A percentile compares a stretch with the other conserved stretches of the same genome.
These are phyloP conservation scores for Sporisorium iseilematis-ciliati DNA, from an alignment of 1,284 basidiomycete genomes.

Conservation along the genomic window DNA sequence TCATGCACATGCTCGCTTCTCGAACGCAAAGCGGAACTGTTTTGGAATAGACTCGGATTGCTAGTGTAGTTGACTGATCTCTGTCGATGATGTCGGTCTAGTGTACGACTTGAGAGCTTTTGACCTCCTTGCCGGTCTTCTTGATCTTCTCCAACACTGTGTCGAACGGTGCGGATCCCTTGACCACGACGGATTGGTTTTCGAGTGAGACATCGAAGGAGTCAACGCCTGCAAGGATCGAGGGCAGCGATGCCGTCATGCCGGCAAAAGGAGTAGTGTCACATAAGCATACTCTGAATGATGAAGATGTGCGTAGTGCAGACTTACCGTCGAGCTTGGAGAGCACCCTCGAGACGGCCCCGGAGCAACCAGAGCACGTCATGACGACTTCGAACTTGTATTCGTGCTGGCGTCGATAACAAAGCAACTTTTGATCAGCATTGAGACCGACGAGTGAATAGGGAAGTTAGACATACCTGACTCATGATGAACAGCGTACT, in stretches of 20 bases:
- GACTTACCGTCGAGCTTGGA: constrained; percentile 77
- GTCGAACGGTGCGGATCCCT: constrained; percentile 77
- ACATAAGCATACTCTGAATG: background rate
- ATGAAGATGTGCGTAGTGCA: background rate
- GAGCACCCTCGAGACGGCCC: constrained; percentile 80
- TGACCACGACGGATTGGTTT: constrained; percentile 80
- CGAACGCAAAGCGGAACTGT: background rate
- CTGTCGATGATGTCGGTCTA: constrained; percentile 7
- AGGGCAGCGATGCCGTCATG: background rate
- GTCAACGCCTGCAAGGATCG: constrained; percentile 41
- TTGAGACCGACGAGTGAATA: too few relatives aligned
- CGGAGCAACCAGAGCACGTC: constrained; percentile 84
- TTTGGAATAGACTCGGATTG: constrained; percentile 1
- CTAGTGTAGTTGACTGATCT: background rate
- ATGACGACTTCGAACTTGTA: constrained; percentile 81
- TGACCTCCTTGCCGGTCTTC: constrained; percentile 86
- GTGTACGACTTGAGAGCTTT: constrained; percentile 52
- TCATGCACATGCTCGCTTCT: too few relatives aligned
- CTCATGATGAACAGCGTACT: background rate
- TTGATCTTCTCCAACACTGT: constrained; percentile 79
- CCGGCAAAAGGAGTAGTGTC: background rate
- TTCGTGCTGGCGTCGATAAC: constrained; percentile 50
- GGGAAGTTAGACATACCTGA: background rate
- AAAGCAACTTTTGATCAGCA: too few relatives aligned
- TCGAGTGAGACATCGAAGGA: constrained; percentile 75